Percentiles rank a stretch among this genome's conserved stretches.
Evolutionary conservation across 345 rosid genomes (phyloP).

Genomic region (Geranium brycei): DNA sequence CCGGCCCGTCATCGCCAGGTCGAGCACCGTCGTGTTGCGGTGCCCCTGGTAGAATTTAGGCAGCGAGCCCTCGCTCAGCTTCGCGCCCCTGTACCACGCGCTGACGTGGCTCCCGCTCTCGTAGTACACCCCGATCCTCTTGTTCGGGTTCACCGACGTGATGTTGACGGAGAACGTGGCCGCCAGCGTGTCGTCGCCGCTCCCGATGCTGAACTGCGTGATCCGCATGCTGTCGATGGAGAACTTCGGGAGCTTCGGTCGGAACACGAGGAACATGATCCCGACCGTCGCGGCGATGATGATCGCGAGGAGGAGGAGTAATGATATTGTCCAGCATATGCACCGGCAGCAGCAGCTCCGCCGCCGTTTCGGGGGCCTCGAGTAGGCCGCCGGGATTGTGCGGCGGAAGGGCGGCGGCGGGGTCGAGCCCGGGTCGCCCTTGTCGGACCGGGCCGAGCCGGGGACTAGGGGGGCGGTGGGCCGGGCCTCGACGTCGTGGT

Average conservation of each 20-base stretch:
- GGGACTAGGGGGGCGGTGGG: constrained; percentile 51
- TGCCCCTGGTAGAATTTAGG: constrained; percentile 96
- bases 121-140: constrained; percentile 67
- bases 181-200: constrained; percentile 32
- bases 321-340: constrained; percentile 49
- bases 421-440: constrained; percentile 10
- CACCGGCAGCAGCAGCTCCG: constrained; percentile 49
- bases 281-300: constrained; percentile 31
- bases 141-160: constrained; percentile 60
- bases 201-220: constrained; percentile 30
- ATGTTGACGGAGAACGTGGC: constrained; percentile 52
- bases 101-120: constrained; percentile 66
- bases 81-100: constrained; percentile 37
- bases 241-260: constrained; percentile 61
- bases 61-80: constrained; percentile 53
- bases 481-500: constrained; percentile 38
- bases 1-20: constrained; percentile 42
- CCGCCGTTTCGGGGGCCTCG: constrained; percentile 32
- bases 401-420: constrained; percentile 23
- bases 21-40: constrained; percentile 54
- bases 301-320: constrained; percentile 38
- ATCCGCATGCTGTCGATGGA: constrained; percentile 44
- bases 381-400: constrained; percentile 22
- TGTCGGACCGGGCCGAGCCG: constrained; percentile 37
- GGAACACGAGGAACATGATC: constrained; percentile 56